These are phyloP conservation scores for Aspergillus egyptiacus DNA, from an alignment of 495 filamentous ascomycete genomes.

Conservation along the genomic window DNA sequence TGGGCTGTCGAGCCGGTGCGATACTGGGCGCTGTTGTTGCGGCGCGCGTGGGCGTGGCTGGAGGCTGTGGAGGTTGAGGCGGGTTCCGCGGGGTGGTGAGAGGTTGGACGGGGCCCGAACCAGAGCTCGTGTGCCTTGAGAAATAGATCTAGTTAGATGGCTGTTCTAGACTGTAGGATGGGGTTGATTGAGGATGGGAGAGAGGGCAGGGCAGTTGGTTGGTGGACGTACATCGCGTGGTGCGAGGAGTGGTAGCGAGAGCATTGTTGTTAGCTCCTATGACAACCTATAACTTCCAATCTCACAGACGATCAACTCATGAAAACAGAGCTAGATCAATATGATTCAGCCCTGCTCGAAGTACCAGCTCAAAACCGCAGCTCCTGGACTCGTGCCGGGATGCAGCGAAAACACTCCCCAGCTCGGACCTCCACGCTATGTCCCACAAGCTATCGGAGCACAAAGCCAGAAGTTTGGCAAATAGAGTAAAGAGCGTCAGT, in stretches of 20 bases:
- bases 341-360: background rate
- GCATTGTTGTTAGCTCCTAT: conserved; percentile 47
- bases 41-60: conserved; percentile 8
- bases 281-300: no score
- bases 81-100: conserved; percentile 2
- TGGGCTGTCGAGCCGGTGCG: background rate
- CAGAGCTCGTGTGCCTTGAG: conserved; percentile 63
- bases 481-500: background rate
- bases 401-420: background rate
- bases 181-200: no score
- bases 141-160: background rate
- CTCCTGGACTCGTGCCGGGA: no score
- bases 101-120: conserved; percentile 46
- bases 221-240: conserved; percentile 61
- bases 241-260: conserved; percentile 64
- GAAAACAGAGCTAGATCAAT: background rate
- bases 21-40: background rate
- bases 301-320: no score
- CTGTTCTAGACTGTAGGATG: conserved; percentile 5
- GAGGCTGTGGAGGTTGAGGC: conserved; percentile 19
- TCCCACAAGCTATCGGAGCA: no score
- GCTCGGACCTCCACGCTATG: no score
- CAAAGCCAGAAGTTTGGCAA: background rate
- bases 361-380: no score
- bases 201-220: no score